Evolutionary conservation across 768 basidiomycete species (phyloP), one percentile per base, ranked within the genome.

Genomic region (Termitomyces sp.): DNA sequence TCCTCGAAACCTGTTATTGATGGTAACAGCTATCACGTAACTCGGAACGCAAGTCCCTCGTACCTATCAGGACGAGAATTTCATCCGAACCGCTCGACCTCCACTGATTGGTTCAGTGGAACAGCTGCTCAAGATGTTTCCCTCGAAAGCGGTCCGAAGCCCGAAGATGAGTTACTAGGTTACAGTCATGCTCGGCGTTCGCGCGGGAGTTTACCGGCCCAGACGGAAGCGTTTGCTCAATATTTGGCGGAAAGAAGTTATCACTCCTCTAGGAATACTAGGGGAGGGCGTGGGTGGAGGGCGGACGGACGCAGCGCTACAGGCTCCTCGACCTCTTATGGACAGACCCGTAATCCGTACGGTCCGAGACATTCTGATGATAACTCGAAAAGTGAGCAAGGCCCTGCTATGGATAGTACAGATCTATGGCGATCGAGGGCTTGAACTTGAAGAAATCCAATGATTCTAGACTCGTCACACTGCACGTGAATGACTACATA

Each of bases 131-230:
- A 46, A 50, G n/a, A 29, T 31, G 8, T 42, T 29, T 51, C 52
- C 12, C 20, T 25, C 31, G 36, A 8, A 12, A 49, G 11, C 64
- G 64, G 64, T 12, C 64, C 64, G 64, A 48, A 11, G n/a, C 10
- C 56, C 45, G 59, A 55, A 15, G 17, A 9, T 17, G 48, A 54
- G 45, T 25, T 17, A 20, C 38, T 31, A 11, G 42, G 25, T 15
- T 62, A 51, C 34, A 37, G 25, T 15, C 60, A 51, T 25, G 20
- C 61, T 59, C 15, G 59, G 55, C 58, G 55, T 50, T 54, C 54
- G 45, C 60, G 63, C 54, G 49, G 59, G 43, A 55, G 51, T 20
- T 37, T 65, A 29, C 64, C 61, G 64, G 52, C 51, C 36, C 64
- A 65, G 42, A 47, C 61, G 61, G 61, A 58, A 36, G 59, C 32